phyloP scores from a whole-genome alignment of 768 basidiomycete genomes.

The Strobilomyces dryophilus region DNA sequence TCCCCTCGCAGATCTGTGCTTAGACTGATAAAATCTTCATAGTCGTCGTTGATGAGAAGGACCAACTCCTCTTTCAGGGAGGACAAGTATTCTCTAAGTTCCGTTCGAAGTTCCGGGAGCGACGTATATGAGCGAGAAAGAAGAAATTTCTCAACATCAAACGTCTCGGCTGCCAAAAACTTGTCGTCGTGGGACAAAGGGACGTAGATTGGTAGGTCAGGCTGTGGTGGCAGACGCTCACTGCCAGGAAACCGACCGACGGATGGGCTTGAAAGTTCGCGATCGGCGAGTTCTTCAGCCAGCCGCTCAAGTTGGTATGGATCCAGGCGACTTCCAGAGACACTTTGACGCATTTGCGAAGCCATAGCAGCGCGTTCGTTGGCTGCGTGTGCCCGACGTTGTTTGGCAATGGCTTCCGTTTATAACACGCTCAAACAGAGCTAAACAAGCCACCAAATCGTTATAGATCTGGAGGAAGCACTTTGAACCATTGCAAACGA shows the following conservation, averaged over 20 bases:
- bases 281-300: conserved; percentile 63
- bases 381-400: not conserved
- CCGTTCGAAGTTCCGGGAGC: conserved; percentile 80
- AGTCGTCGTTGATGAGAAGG: conserved; percentile 94
- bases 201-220: conserved; percentile 56
- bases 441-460: not conserved
- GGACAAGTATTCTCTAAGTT: conserved; percentile 82
- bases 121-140: conserved; percentile 82
- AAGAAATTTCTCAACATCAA: conserved; percentile 84
- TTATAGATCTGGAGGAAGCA: too few species aligned
- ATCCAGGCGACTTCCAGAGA: conserved; percentile 33
- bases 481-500: too few species aligned
- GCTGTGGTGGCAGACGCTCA: conserved; percentile 17
- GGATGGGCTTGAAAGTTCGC: conserved; percentile 40
- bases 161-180: conserved; percentile 61
- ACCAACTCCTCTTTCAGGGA: conserved; percentile 90
- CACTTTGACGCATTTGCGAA: conserved; percentile 13
- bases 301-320: conserved; percentile 68
- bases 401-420: conserved; percentile 21
- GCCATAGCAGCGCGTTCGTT: conserved; percentile 11
- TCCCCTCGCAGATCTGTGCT: conserved; percentile 91
- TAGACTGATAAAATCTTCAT: conserved; percentile 94
- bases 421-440: conserved; percentile 22
- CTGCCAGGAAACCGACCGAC: conserved; percentile 1
- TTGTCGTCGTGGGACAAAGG: conserved; percentile 82